phyloP scores from a whole-genome alignment of 441 rosid genomes.

The Populus trichocarpa region DNA sequence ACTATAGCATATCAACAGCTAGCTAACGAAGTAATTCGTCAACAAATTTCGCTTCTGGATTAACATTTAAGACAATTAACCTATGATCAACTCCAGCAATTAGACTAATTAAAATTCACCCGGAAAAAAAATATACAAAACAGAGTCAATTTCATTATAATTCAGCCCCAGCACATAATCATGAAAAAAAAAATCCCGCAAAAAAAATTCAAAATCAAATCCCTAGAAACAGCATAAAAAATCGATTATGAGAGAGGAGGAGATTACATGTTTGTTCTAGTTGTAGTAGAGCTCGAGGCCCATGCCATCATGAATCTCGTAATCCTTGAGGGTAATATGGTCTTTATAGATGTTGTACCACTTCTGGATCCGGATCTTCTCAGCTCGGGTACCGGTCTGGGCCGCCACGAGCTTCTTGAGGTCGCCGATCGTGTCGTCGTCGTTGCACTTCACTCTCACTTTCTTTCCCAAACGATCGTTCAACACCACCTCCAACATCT shows the following conservation, averaged over 20 bases:
- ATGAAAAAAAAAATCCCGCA: too few species aligned
- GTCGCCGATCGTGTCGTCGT: conserved; percentile 82
- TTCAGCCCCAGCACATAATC: too few species aligned
- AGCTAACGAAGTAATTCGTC: too few species aligned
- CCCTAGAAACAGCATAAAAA: too few species aligned
- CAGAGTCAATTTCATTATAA: not conserved
- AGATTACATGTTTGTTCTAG: not conserved
- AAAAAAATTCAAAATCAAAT: not conserved
- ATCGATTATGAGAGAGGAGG: not conserved
- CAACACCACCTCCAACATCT: conserved; percentile 81
- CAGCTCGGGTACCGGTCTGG: conserved; percentile 70
- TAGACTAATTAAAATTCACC: too few species aligned
- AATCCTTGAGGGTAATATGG: conserved; percentile 28
- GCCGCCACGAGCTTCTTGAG: conserved; percentile 90
- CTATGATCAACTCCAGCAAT: too few species aligned
- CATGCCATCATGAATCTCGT: conserved; percentile 33
- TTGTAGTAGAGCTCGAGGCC: conserved; percentile 35
- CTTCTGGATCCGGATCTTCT: conserved; percentile 80
- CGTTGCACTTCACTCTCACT: conserved; percentile 84
- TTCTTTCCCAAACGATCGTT: conserved; percentile 81
- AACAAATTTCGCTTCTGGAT: too few species aligned
- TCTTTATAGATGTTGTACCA: conserved; percentile 54
- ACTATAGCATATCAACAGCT: not conserved
- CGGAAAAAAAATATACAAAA: too few species aligned
- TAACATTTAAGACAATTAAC: not conserved